Evolutionary conservation across 1,139 yeast species (phyloP).

Genomic region (Saccharomyces pastorianus): DNA sequence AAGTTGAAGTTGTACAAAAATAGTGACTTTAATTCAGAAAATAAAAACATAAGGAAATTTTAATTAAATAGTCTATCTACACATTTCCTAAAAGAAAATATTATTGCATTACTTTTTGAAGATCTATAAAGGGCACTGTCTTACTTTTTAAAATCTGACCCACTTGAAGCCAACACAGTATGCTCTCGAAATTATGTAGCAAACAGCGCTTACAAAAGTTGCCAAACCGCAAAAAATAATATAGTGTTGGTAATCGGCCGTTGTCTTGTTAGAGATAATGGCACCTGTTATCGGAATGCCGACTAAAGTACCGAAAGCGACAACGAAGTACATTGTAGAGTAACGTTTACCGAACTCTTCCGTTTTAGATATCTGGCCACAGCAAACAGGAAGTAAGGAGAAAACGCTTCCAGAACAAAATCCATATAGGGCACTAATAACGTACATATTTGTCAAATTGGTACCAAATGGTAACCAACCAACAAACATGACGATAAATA

Average conservation of each 20-base stretch:
- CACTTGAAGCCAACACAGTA: slow-evolving; percentile 19
- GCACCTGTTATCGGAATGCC: slow-evolving; percentile 50
- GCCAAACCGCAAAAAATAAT: slow-evolving; percentile 22
- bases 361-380: slow-evolving; percentile 56
- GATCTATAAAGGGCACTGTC: not conserved
- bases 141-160: slow-evolving; percentile 11
- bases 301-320: slow-evolving; percentile 50
- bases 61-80: not conserved
- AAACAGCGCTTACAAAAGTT: slow-evolving; percentile 14
- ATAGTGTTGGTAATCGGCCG: slow-evolving; percentile 17
- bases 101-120: not conserved
- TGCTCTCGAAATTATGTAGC: slow-evolving; percentile 20
- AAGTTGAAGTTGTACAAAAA: slow-evolving; percentile 14
- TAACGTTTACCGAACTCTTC: slow-evolving; percentile 60
- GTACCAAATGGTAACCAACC: slow-evolving; percentile 41
- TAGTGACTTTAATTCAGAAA: not conserved
- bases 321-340: slow-evolving; percentile 60
- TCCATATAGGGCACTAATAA: slow-evolving; percentile 46
- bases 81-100: not conserved
- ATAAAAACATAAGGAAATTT: not conserved
- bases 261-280: slow-evolving; percentile 31
- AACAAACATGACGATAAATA: slow-evolving; percentile 37
- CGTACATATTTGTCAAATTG: slow-evolving; percentile 36
- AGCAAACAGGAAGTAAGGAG: slow-evolving; percentile 43
- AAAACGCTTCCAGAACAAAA: slow-evolving; percentile 45